phyloP scores from a whole-genome alignment of 331 rosid genomes.

The Rhamnella rubrinervis region DNA sequence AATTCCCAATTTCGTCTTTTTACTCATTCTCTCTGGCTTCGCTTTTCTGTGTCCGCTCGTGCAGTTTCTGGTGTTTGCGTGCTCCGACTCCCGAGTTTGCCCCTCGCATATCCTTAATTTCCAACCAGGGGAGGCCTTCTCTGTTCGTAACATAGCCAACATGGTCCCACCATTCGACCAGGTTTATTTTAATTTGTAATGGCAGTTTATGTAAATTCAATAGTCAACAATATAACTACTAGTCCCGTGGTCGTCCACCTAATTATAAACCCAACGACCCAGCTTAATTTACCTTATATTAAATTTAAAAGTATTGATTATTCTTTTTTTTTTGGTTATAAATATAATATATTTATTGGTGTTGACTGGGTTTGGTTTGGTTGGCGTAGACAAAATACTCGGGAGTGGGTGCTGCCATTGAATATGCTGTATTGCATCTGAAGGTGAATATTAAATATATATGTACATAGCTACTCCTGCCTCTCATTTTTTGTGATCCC shows the following conservation, averaged over 20 bases:
- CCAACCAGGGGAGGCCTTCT: conserved; percentile 94
- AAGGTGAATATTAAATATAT: conserved; percentile 46
- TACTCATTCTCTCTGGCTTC: no score
- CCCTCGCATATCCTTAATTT: conserved; percentile 88
- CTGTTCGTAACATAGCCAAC: conserved; percentile 91
- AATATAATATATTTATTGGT: not conserved
- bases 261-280: no score
- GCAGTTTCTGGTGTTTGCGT: conserved; percentile 97
- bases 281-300: no score
- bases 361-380: conserved; percentile 12
- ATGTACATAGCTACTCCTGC: not conserved
- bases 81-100: conserved; percentile 96
- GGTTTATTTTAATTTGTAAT: conserved; percentile 34
- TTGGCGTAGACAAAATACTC: conserved; percentile 65
- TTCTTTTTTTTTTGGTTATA: not conserved
- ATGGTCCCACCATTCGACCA: conserved; percentile 92
- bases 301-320: not conserved
- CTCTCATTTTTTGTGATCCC: not conserved
- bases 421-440: conserved; percentile 82
- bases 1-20: no score
- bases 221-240: no score
- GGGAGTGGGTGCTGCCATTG: conserved; percentile 97
- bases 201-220: no score
- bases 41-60: not conserved
- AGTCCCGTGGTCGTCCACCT: no score